Base-by-base conservation (phyloP, 257 asterid genomes). In the Craterostigma plantagineum region DNA sequence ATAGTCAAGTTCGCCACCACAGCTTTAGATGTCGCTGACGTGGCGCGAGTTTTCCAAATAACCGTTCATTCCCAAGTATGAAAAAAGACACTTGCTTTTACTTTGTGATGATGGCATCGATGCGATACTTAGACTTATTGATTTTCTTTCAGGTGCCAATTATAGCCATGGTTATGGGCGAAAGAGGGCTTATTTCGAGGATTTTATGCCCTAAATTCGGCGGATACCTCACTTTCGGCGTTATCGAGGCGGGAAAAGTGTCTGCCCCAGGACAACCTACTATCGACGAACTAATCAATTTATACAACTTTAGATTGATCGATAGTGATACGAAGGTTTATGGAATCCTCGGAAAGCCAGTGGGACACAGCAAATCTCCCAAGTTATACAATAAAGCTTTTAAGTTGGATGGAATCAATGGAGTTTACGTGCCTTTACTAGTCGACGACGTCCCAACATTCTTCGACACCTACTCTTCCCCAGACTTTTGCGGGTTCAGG, bases 261-360 rank as follows among this genome's bases (percentile, higher is more conserved):
- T 90, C 99, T 3, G 99, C 99, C 14, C 95, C 99, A 35, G 99
- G 99, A 48, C 99, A 90, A 59, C 99, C 95, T 18, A 83, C 99
- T 14, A 59, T 90, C 10, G 76, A 79, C 10, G 84, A 90, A 59
- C 67, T 90, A 67, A 58, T 83, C 61, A 61, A 54, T 49, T 54
- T 90, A 53, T 90, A 79, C 79, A 83, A 83, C 55, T 66, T 90
- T 62, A 77, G 94, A 60, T 72, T 50, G 38, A 62, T 90, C 30
- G 83, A 78, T 38, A 67, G 86, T n/a, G 87, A 90, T 48, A 90
- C 99, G 14, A 83, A 68, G 66, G 63, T 90, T 45, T 77, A 56
- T 55, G 99, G 99, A 54, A 59, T 90, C 57, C 72, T 90, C 27
- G 95, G 99, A 45, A 90, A 90, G 42, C 99, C 99, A 14, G 94